Evolutionary conservation across 495 filamentous ascomycete species (phyloP), one percentile per base, ranked within the genome.

Genomic region (Elaphomyces granulatus): DNA sequence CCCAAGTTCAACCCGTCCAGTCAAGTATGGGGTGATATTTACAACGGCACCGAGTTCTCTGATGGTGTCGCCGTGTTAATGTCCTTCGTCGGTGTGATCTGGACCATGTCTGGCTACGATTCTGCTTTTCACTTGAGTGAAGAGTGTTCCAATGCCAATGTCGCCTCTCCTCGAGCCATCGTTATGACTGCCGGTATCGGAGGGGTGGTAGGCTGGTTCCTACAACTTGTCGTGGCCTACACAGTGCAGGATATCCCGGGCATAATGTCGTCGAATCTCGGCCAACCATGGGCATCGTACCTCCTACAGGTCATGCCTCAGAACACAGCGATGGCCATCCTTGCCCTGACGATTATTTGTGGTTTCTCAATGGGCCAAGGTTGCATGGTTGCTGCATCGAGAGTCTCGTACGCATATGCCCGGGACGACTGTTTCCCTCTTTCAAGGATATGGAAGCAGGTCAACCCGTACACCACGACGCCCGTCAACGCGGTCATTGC

Each of bases 301-400:
- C 58, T 85, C 3, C 64, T 80, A 14, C 80, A 86, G 49, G 67
- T 81, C 26, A 59, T 87, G 46, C 76, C 78, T 0, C 67, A 74
- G 46, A 75, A 75, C 17, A 71, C 64, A 1, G 75, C 75, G n/a
- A 62, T 84, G 8, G 75, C 71, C 3, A 73, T 83, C 43, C 69
- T 85, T 6, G 60, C 67, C 2, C 56, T 87, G 21, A 87, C 80
- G 3, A 82, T 87, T 49, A 61, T 83, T 36, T 82, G 80, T 49
- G 79, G 75, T 2, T 87, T 82, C 55, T 79, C 71, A 14, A 86
- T 87, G 81, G 81, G 81, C 15, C 81, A 87, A 60, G 81, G 78
- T 1, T 84, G 79, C 55, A 84, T 84, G 81, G 78, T 87, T 20
- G 80, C 81, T 9, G 81, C 81, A 2, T 81, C 77, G 4, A 66